Evolutionary conservation across 2,329 filamentous ascomycete genomes (phyloP).

Genomic region (Drechmeria coniospora): DNA sequence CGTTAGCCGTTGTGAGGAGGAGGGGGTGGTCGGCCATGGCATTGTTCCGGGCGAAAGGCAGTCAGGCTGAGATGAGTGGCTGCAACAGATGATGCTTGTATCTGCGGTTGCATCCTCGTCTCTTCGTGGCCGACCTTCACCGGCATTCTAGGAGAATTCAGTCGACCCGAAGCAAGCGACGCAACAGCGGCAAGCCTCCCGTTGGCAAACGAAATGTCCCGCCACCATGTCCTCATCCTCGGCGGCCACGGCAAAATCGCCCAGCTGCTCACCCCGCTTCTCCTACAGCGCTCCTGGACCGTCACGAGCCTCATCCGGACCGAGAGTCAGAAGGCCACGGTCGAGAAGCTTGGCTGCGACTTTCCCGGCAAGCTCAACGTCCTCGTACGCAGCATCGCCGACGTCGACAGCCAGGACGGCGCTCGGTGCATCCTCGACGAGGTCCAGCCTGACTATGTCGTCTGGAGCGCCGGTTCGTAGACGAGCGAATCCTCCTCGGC

Average conservation of each 20-base stretch:
- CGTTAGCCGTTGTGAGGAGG: too few species aligned
- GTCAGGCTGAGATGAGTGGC: too few species aligned
- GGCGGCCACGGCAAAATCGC: conserved; percentile 73
- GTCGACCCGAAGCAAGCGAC: not conserved
- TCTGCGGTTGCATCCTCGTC: too few species aligned
- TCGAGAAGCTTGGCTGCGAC: conserved; percentile 44
- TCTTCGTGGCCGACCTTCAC: too few species aligned
- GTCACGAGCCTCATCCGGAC: conserved; percentile 68
- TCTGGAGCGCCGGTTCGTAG: conserved; percentile 50
- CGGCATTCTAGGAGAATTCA: too few species aligned
- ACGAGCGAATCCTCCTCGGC: too few species aligned
- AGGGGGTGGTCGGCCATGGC: too few species aligned
- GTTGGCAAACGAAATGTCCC: conserved; percentile 10
- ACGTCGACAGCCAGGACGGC: conserved; percentile 46
- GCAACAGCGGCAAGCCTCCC: not conserved
- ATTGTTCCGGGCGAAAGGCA: too few species aligned
- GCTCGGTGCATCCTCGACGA: conserved; percentile 47
- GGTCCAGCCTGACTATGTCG: conserved; percentile 48
- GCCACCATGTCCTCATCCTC: conserved; percentile 49
- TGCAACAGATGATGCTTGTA: too few species aligned
- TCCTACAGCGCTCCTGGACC: conserved; percentile 58
- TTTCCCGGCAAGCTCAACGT: conserved; percentile 51
- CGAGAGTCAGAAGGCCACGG: conserved; percentile 47
- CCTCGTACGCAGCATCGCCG: conserved; percentile 55
- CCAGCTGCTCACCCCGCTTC: conserved; percentile 57